Evolutionary conservation across 1,284 basidiomycete species (phyloP).

Genomic region (Vanrija sp.): DNA sequence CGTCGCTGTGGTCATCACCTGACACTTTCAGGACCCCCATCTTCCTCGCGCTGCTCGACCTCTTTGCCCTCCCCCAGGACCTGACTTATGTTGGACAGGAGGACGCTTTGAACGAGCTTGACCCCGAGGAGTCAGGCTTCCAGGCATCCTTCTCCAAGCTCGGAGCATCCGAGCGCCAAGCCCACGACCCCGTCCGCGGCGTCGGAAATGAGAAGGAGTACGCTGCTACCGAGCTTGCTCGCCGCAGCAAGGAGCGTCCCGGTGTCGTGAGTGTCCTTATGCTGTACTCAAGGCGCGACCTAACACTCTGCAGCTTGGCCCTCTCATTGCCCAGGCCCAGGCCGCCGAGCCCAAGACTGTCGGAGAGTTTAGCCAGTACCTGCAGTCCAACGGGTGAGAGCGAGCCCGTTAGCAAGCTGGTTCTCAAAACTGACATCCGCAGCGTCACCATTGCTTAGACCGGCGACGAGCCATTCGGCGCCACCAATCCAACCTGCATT

Average conservation of each 20-base stretch:
- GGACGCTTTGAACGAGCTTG: slow-evolving; percentile 60
- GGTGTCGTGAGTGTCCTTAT: slow-evolving; percentile 32
- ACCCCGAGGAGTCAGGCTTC: slow-evolving; percentile 87
- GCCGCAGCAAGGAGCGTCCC: slow-evolving; percentile 39
- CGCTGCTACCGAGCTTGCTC: slow-evolving; percentile 43
- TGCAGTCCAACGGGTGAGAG: not conserved
- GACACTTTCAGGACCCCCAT: slow-evolving; percentile 54
- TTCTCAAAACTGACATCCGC: too few relatives aligned
- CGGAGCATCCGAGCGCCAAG: slow-evolving; percentile 62
- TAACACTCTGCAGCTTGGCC: not conserved
- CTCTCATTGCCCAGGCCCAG: slow-evolving; percentile 20
- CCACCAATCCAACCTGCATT: not conserved
- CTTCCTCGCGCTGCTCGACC: slow-evolving; percentile 69
- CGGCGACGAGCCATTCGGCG: not conserved
- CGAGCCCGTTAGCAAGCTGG: too few relatives aligned
- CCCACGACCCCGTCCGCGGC: slow-evolving; percentile 48
- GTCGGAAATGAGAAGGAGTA: slow-evolving; percentile 49
- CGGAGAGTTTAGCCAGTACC: slow-evolving; percentile 1
- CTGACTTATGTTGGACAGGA: slow-evolving; percentile 54
- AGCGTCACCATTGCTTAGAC: too few relatives aligned
- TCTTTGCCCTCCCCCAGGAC: slow-evolving; percentile 71
- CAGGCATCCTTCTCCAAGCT: slow-evolving; percentile 89
- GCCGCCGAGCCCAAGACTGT: slow-evolving; percentile 19
- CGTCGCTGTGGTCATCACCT: slow-evolving; percentile 29
- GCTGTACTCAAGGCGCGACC: slow-evolving; percentile 5